Base-by-base conservation (phyloP, 2,329 filamentous ascomycete species). In the Emydomyces testavorans region DNA sequence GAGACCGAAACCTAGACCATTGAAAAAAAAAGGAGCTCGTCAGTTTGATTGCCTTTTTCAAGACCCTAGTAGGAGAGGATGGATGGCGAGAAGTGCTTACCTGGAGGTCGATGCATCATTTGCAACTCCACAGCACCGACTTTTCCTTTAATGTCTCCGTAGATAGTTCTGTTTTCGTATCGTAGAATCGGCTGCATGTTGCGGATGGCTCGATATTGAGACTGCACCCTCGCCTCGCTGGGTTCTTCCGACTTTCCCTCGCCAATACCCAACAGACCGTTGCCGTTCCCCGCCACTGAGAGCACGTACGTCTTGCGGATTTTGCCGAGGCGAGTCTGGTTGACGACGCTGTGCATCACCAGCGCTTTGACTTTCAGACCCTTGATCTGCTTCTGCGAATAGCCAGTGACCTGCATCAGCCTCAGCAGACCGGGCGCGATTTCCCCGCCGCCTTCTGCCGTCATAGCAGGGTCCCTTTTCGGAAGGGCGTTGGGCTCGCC, bases 291-390 rank as follows among this genome's bases (percentile, higher is more conserved):
- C 4, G 88, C 89, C 56, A 95, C 80, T 34, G 80, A 80, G 52
- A 96, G 70, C 57, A 79, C 74, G 59, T 90, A 93, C 34, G 75
- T 59, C 65, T 82, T 85, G 56, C 76, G 75, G 51, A 98, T 82
- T 75, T 96, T 98, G 63, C 92, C 92, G 68, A 98, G 79, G 71
- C 90, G 85, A 18, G 92, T 96, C 75, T 96, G 90, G 69, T 98
- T 96, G 55, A 78, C 73, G 50, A 98, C 92, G 34, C 69, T 67
- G 60, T 90, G 85, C 3, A 62, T 61, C 39, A 94, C 83, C 39
- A 98, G 69, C 40, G 76, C 73, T 74, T 93, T 94, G 54, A 77
- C 70, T 50, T 77, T 72, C 50, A 94, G 66, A 1, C 56, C 58
- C 20, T 60, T 58, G 44, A 83, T 69, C 51, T 75, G 60, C 1